phyloP scores from a whole-genome alignment of 495 filamentous ascomycete genomes.

The Immersiella caudata region DNA sequence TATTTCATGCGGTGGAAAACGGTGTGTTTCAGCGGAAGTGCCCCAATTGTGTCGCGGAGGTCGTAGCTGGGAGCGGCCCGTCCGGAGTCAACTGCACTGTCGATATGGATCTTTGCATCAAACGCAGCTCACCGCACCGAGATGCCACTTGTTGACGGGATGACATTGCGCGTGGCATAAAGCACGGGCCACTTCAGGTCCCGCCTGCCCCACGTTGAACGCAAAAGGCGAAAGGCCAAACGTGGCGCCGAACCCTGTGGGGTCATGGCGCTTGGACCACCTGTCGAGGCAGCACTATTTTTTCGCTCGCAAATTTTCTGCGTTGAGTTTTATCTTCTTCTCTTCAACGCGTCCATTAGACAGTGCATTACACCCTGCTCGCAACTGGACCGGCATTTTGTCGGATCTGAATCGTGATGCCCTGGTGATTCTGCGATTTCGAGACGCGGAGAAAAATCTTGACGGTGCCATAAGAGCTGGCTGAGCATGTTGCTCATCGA shows the following conservation, averaged over 20 bases:
- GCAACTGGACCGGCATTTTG: conserved; percentile 69
- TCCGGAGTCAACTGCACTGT: not conserved
- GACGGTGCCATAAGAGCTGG: conserved; percentile 89
- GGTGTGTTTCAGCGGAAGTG: not conserved
- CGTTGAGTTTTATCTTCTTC: conserved; percentile 40
- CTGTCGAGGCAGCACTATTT: not conserved
- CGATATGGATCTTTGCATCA: not conserved
- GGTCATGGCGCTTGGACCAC: conserved; percentile 12
- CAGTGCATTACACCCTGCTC: conserved; percentile 79
- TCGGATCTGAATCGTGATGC: conserved; percentile 56
- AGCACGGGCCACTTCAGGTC: conserved; percentile 19
- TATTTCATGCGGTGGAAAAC: conserved; percentile 14
- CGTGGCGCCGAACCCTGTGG: conserved; percentile 25
- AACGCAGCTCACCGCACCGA: conserved; percentile 12
- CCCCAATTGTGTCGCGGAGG: conserved; percentile 4
- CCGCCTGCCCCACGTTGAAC: not conserved
- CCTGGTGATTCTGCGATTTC: conserved; percentile 76
- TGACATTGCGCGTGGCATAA: not conserved
- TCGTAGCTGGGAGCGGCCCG: not conserved
- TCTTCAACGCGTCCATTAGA: conserved; percentile 78
- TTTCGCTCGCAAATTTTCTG: not conserved
- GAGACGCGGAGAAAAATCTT: conserved; percentile 74
- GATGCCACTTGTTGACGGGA: conserved; percentile 18
- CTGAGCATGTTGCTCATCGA: conserved; percentile 39
- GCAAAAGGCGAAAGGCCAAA: conserved; percentile 30